Percentiles rank a stretch among this genome's conserved stretches.
Conservation (phyloP, 176 grass and related monocot genomes). For the Secale cereale region DNA sequence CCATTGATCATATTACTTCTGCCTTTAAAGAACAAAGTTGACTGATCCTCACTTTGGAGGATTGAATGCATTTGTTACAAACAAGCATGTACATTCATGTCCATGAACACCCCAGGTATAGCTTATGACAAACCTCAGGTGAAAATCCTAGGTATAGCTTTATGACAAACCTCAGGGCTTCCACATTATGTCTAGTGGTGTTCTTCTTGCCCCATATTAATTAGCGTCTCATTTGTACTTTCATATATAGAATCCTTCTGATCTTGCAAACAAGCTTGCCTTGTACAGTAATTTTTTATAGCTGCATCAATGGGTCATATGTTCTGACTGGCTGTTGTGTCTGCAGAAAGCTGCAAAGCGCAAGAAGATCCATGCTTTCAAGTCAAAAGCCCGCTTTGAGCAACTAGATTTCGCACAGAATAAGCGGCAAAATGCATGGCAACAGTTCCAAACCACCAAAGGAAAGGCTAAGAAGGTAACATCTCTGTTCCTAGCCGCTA, state of each 20-base stretch:
- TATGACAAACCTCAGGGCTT: neutral
- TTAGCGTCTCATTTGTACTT: neutral
- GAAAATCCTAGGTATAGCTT: neutral
- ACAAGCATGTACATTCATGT: neutral
- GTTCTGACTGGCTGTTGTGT: slow-evolving; percentile 33
- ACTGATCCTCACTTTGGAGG: neutral
- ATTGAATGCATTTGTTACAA: slow-evolving; percentile 3
- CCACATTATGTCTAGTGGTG: neutral
- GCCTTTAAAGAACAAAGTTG: neutral
- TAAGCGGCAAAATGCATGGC: slow-evolving; percentile 95
- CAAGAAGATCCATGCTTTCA: slow-evolving; percentile 99
- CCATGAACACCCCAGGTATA: neutral
- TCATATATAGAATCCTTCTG: neutral
- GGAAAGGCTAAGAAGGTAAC: slow-evolving; percentile 93
- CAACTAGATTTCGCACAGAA: slow-evolving; percentile 88
- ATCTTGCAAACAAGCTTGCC: neutral
- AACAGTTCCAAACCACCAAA: slow-evolving; percentile 95
- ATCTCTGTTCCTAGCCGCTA: neutral
- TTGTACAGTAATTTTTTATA: neutral
- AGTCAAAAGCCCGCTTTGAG: slow-evolving; percentile 91
- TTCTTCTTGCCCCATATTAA: neutral
- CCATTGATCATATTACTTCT: neutral
- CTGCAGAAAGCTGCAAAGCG: slow-evolving; percentile 86
- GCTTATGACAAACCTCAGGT: neutral
- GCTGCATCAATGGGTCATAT: neutral